Base-by-base conservation (phyloP, 75 land plant species). In the Pinus taeda region DNA sequence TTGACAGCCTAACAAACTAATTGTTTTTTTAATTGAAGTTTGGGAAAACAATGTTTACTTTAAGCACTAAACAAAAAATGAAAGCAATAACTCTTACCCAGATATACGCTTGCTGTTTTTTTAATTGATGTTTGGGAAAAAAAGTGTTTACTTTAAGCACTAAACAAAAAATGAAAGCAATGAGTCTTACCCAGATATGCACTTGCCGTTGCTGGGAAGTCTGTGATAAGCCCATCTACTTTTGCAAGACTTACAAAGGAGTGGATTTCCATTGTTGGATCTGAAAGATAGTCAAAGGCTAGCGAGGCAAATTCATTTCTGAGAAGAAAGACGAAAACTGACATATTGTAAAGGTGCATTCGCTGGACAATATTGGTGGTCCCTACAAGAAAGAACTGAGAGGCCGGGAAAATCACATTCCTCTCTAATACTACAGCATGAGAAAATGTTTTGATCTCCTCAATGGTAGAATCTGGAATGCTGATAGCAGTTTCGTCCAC, bases 201-300 rank as follows among this genome's bases (percentile, higher is more conserved):
- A 13, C 42, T 81, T 24, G 93, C 88, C 29, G 97, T 96, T 33
- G 79, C 83, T 8, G 98, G 98, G 73, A 77, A 90, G 17, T 96
- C 97, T 6, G 97, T 93, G 26, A 91, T 60, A 9, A 96, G 24
- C 4, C 97, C 98, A 80, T 93, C 90, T 37, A 93, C 84, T 24
- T 78, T 66, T 29, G 82, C 60, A 4, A 73, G 71, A 21, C 18
- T 36, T n/a, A 90, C 77, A 60, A 79, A 88, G 36, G 90, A 83
- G 15, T 88, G 67, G 20, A 94, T 36, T 72, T 92, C 90, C 56
- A 92, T 76, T 17, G 79, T 75, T 3, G 99, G 95, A 57, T 96
- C 97, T 8, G 93, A 64, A 61, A 85, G 76, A 77, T 69, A 89
- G 70, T 96, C 99, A 11, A 78, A 86, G 17, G 90, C 76, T 6